Evolutionary conservation across 2,329 filamentous ascomycete species (phyloP), one percentile per base, ranked within the genome.

Genomic region (Juglanconis sp.): DNA sequence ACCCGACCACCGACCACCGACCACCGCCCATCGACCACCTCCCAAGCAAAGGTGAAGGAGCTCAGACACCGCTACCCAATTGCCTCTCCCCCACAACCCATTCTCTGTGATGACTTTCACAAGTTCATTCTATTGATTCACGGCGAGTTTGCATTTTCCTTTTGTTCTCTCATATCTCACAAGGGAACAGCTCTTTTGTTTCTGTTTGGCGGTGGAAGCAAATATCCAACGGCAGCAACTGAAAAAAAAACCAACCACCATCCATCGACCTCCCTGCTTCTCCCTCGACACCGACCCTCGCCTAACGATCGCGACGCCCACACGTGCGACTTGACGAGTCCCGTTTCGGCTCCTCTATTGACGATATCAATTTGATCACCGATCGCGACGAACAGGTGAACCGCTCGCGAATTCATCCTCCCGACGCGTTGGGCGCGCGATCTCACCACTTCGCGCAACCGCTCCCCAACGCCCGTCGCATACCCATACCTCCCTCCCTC

Each of bases 371-470:
- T 42, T 34, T 46, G 40, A 54, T 57, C 56, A 46, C 62, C 57
- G 54, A 61, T 46, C 53, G 56, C 57, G 58, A 55, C 38, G 44
- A 17, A 52, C 53, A 49, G 24, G 8, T 48, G 38, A 7, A 9
- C 17, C 38, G 32, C n/a, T 47, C 56, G 53, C 51, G 58, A 38
- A 31, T 24, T 57, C 44, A 30, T 48, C 53, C 46, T 42, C 51
- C 47, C 50, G 57, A 72, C 71, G 71, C 71, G 71, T 73, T 65
- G 62, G 65, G 69, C 68, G 70, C 69, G 70, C 65, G 60, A 60
- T 57, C 63, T 59, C 57, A 55, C 58, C 56, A 57, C 63, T 46
- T 57, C 62, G 63, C 61, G 61, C 51, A 40, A 40, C 52, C 62
- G 55, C 59, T 61, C 64, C 56, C 53, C 57, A 32, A 47, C 53